Evolutionary conservation across 2,329 filamentous ascomycete genomes (phyloP).

Genomic region (Sclerotinia borealis): DNA sequence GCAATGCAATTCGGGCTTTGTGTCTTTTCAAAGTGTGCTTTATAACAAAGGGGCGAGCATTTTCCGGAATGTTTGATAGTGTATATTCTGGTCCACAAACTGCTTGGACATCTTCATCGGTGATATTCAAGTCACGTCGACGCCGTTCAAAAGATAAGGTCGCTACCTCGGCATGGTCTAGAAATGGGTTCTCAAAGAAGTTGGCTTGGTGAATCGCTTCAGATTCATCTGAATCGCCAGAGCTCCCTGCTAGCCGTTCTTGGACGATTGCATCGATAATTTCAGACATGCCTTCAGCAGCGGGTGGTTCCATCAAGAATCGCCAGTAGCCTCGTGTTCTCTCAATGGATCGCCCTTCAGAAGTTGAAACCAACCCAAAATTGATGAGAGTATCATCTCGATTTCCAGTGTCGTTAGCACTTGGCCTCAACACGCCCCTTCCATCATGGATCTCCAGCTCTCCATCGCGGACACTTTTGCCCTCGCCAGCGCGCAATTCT

Average conservation of each 20-base stretch:
- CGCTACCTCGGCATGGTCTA: not conserved
- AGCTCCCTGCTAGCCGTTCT: not conserved
- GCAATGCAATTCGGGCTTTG: slow-evolving; percentile 36
- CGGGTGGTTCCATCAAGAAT: slow-evolving; percentile 27
- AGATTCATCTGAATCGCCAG: not conserved
- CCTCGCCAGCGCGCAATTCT: slow-evolving; percentile 51
- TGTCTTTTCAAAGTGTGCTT: slow-evolving; percentile 24
- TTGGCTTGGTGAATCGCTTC: not conserved
- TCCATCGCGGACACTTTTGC: slow-evolving; percentile 61
- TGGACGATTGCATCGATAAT: slow-evolving; percentile 16
- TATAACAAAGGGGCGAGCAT: slow-evolving; percentile 24
- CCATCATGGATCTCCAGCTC: slow-evolving; percentile 59
- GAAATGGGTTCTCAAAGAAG: not conserved
- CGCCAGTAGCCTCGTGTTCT: slow-evolving; percentile 25
- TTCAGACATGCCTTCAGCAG: slow-evolving; percentile 19
- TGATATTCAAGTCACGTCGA: slow-evolving; percentile 25
- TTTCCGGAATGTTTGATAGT: slow-evolving; percentile 21
- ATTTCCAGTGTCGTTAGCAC: slow-evolving; percentile 53
- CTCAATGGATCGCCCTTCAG: not conserved
- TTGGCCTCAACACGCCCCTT: slow-evolving; percentile 52
- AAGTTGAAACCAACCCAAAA: slow-evolving; percentile 10
- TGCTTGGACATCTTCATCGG: slow-evolving; percentile 29
- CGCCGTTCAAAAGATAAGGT: slow-evolving; percentile 18
- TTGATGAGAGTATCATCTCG: slow-evolving; percentile 53
- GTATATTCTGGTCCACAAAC: slow-evolving; percentile 25